Conservation (phyloP, 768 basidiomycete species). For the Tricholoma bakamatsutake region DNA sequence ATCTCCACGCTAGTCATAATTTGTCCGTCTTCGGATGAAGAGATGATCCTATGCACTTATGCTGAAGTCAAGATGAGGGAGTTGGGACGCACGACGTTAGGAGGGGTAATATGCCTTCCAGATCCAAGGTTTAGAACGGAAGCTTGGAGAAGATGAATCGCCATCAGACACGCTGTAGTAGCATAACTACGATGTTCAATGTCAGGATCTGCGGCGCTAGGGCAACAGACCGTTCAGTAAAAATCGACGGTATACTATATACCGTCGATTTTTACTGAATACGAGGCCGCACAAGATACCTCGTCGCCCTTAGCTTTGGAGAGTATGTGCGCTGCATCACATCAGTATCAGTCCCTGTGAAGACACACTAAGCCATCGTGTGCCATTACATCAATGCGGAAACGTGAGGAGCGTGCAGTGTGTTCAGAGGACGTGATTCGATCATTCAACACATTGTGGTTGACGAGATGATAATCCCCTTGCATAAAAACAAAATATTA, state of each 20-base stretch:
- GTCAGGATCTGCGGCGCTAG: not conserved
- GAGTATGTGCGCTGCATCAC: not conserved
- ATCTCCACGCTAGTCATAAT: too few species aligned
- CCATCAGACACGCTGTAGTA: not conserved
- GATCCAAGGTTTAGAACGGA: not conserved
- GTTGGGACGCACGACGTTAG: too few species aligned
- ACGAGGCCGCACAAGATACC: too few species aligned
- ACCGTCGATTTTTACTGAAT: too few species aligned
- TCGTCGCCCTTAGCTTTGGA: not conserved
- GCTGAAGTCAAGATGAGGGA: too few species aligned
- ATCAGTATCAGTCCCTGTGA: not conserved
- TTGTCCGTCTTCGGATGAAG: too few species aligned
- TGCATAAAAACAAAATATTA: not conserved
- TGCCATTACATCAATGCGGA: not conserved
- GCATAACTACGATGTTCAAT: not conserved
- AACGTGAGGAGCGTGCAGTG: not conserved
- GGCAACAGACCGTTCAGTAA: too few species aligned
- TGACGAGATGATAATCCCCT: not conserved
- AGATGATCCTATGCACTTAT: too few species aligned
- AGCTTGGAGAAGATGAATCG: not conserved
- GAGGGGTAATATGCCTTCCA: not conserved
- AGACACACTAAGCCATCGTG: not conserved
- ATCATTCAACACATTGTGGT: not conserved
- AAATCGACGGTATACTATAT: too few species aligned
- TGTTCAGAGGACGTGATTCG: not conserved